Conservation (phyloP, 2,329 filamentous ascomycete genomes). For the Alternaria consortialis region DNA sequence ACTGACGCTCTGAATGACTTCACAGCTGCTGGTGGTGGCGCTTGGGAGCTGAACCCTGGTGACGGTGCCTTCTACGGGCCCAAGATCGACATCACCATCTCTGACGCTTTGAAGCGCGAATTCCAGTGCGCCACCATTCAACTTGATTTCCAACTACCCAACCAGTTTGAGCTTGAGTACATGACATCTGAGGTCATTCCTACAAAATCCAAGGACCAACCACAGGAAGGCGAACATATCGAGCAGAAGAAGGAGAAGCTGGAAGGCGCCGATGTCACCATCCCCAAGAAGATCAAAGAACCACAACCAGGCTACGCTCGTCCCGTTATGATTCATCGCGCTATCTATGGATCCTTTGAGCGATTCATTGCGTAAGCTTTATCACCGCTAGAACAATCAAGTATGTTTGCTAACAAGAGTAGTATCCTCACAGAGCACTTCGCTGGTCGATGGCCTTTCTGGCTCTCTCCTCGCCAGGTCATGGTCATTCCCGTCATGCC, state of each 20-base stretch:
- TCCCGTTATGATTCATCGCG: constrained; percentile 87
- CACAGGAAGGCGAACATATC: constrained; percentile 37
- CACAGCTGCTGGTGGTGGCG: constrained; percentile 62
- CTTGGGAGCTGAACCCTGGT: constrained; percentile 91
- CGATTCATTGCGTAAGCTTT: constrained; percentile 66
- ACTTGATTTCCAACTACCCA: constrained; percentile 85
- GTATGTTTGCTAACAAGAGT: constrained; percentile 18
- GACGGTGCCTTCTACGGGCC: constrained; percentile 98
- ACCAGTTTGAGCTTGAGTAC: constrained; percentile 89
- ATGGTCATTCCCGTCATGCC: constrained; percentile 81
- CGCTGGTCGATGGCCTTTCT: constrained; percentile 88
- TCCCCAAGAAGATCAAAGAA: constrained; percentile 37
- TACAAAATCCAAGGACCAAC: constrained; percentile 47
- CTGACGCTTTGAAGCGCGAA: constrained; percentile 83
- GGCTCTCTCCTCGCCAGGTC: constrained; percentile 84
- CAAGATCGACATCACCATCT: constrained; percentile 97
- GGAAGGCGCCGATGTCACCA: constrained; percentile 23
- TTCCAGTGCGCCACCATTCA: constrained; percentile 95
- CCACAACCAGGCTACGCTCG: constrained; percentile 68
- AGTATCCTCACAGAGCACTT: constrained; percentile 83
- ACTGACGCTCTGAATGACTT: constrained; percentile 83
- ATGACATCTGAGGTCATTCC: constrained; percentile 72
- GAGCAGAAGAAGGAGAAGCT: constrained; percentile 34
- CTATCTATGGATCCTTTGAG: constrained; percentile 77
- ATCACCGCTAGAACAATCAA: not conserved